Evolutionary conservation across 2,329 filamentous ascomycete species (phyloP), one percentile per base, ranked within the genome.

Genomic region (Penicillium sp.): DNA sequence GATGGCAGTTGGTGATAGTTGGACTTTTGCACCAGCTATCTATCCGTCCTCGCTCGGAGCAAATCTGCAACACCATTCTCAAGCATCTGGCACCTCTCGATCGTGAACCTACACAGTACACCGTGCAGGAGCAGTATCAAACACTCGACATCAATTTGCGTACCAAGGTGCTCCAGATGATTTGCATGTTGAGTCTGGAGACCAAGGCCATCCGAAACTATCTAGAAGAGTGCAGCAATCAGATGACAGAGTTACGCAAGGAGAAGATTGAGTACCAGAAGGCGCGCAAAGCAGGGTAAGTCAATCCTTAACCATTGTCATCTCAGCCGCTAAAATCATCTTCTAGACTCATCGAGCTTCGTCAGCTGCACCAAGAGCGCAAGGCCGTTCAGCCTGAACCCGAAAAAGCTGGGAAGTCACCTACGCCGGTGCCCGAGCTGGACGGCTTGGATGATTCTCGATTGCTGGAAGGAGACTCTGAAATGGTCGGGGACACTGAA

Each of bases 201-300:
- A 97, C 94, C 0, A 93, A 91, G 71, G 87, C 89, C 2, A 85
- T 97, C 65, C 88, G 93, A 53, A 88, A 86, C 17, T 96, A 96
- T 71, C 89, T 99, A 81, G 91, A 96, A 65, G 89, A 93, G 61
- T 96, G 93, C 76, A 91, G 89, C 63, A 90, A 93, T 70, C 90
- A 91, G 53, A 97, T 97, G 93, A 99, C 94, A 1, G 86, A 87
- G 54, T 91, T 96, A 70, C 88, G 94, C 49, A 99, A 99, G 75
- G 90, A 96, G 72, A 97, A 96, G 78, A 96, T 97, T 60, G 91
- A 96, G 64, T 89, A 87, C 76, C 93, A 97, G 76, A 86, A 92
- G 63, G 86, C 89, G 66, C 87, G 89, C 62, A 89, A 87, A 73
- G 76, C 79, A 64, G 75, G 80, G 79, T 84, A 78, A 77, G 83